These are phyloP conservation scores for Pythium oligandrum DNA, from an alignment of 352 stramenopile genomes.

Conservation along the genomic window DNA sequence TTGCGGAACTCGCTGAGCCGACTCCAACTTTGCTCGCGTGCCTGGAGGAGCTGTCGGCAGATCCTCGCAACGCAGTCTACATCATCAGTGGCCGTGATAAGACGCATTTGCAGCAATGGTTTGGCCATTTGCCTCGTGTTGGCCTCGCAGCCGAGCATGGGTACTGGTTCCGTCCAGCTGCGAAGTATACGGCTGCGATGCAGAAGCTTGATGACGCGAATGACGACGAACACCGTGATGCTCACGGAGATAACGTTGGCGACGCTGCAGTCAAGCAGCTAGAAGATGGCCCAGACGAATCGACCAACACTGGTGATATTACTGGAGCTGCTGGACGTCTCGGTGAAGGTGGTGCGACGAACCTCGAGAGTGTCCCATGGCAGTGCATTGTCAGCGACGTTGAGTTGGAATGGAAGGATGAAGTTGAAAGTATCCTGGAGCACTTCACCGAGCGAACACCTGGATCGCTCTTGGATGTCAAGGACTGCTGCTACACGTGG, in stretches of 20 bases:
- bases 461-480: slow-evolving; percentile 78
- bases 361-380: slow-evolving; percentile 46
- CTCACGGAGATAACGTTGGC: slow-evolving; percentile 3
- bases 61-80: slow-evolving; percentile 80
- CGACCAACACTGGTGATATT: not conserved
- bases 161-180: slow-evolving; percentile 75
- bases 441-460: slow-evolving; percentile 86
- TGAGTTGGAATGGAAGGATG: slow-evolving; percentile 68
- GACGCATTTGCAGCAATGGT: slow-evolving; percentile 72
- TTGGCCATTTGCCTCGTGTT: slow-evolving; percentile 69
- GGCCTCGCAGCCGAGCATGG: slow-evolving; percentile 75
- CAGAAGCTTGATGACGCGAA: slow-evolving; percentile 7
- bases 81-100: slow-evolving; percentile 85
- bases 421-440: slow-evolving; percentile 81
- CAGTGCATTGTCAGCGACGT: slow-evolving; percentile 82
- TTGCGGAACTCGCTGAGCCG: slow-evolving; percentile 62
- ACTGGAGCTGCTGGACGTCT: not conserved
- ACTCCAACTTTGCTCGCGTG: slow-evolving; percentile 52
- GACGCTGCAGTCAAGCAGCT: slow-evolving; percentile 4
- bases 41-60: slow-evolving; percentile 58
- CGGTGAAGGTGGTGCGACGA: not conserved
- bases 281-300: not conserved
- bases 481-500: slow-evolving; percentile 86
- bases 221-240: slow-evolving; percentile 12
- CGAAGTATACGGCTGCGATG: slow-evolving; percentile 31